Percentiles rank a stretch among this genome's conserved stretches.
phyloP scores from a whole-genome alignment of 352 stramenopile species.

The Phytophthora tentaculata region DNA sequence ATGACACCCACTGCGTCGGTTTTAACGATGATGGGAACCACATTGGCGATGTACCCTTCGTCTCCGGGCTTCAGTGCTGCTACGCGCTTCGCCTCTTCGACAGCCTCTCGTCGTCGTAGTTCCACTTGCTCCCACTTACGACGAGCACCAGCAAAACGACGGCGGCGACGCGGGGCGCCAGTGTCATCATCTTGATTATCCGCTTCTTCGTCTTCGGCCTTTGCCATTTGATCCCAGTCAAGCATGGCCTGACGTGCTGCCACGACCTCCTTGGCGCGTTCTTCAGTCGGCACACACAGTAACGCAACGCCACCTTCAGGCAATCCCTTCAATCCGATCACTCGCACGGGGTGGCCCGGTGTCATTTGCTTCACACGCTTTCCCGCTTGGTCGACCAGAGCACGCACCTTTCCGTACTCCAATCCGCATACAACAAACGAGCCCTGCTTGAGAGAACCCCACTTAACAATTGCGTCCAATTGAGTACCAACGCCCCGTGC shows the following conservation, averaged over 20 bases:
- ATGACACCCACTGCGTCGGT: conserved; percentile 98
- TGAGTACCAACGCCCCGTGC: conserved; percentile 94
- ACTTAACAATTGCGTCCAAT: conserved; percentile 96
- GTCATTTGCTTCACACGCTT: conserved; percentile 91
- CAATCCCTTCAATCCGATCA: conserved; percentile 87
- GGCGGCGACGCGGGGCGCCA: conserved; percentile 36
- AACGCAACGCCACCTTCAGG: conserved; percentile 82
- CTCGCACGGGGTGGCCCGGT: conserved; percentile 92
- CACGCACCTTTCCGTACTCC: conserved; percentile 94
- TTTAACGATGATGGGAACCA: conserved; percentile 98
- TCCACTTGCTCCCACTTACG: conserved; percentile 77
- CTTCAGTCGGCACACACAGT: conserved; percentile 74
- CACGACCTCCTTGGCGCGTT: conserved; percentile 83
- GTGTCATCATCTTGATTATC: conserved; percentile 39
- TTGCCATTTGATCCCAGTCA: conserved; percentile 78
- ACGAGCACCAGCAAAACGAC: conserved; percentile 57
- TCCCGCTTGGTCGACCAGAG: conserved; percentile 66
- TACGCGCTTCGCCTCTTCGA: conserved; percentile 72
- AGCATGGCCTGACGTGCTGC: conserved; percentile 73
- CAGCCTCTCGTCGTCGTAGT: conserved; percentile 65
- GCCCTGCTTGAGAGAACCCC: conserved; percentile 95
- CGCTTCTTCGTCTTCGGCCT: conserved; percentile 58
- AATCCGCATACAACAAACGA: conserved; percentile 95
- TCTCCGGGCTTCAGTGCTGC: conserved; percentile 74
- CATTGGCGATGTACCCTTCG: conserved; percentile 89